Evolutionary conservation across 208 protist genomes (phyloP).

Genomic region (Wallacemonas collosoma): DNA sequence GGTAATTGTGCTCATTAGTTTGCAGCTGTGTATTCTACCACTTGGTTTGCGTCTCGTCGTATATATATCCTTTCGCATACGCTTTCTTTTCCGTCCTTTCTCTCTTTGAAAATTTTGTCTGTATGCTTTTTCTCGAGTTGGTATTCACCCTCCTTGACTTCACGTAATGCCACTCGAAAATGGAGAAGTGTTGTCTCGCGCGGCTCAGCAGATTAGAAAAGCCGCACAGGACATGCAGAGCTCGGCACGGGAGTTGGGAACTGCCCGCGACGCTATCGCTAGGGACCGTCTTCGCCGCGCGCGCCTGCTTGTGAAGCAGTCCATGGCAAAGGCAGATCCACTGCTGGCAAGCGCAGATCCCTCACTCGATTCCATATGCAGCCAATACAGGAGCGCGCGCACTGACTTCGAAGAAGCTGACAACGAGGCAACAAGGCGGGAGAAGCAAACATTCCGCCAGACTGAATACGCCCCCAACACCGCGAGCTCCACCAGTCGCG

Average conservation of each 20-base stretch:
- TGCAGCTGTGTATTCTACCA: too few relatives aligned
- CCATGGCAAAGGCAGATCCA: conserved; percentile 27
- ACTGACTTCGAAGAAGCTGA: conserved; percentile 50
- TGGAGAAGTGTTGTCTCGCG: conserved; percentile 54
- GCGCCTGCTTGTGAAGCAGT: conserved; percentile 55
- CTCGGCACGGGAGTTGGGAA: conserved; percentile 56
- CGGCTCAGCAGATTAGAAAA: conserved; percentile 54
- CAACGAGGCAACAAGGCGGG: conserved; percentile 46
- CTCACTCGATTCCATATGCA: conserved; percentile 31
- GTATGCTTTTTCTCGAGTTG: not conserved
- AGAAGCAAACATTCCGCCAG: conserved; percentile 63
- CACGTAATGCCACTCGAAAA: conserved; percentile 55
- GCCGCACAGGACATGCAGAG: conserved; percentile 51
- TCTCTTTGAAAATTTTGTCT: not conserved
- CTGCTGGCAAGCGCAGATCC: conserved; percentile 26
- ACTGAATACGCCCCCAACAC: conserved; percentile 18
- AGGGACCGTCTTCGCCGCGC: conserved; percentile 54
- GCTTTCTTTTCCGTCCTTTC: too few relatives aligned
- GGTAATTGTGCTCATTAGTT: too few relatives aligned
- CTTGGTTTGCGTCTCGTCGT: too few relatives aligned
- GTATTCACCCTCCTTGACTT: not conserved
- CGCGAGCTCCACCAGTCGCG: not conserved
- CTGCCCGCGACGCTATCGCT: conserved; percentile 54
- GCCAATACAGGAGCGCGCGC: conserved; percentile 43
- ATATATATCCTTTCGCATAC: too few relatives aligned